Percentiles rank a stretch among this genome's conserved stretches.
phyloP scores from a whole-genome alignment of 2,329 filamentous ascomycete species.

The Penicillium decumbens region DNA sequence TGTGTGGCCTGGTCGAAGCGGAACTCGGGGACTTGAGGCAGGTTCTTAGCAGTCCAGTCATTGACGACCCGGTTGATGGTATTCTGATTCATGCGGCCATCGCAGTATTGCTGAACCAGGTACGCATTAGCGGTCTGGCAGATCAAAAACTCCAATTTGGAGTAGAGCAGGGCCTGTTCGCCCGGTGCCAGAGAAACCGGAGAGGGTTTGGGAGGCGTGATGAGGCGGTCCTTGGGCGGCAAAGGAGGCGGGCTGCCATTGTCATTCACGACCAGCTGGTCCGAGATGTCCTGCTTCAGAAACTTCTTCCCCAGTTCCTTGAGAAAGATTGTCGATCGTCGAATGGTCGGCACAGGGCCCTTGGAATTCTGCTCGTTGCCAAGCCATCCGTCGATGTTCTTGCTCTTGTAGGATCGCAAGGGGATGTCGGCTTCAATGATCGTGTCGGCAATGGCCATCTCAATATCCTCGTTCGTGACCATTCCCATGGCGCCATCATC shows the following conservation, averaged over 20 bases:
- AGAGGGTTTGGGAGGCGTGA: slow-evolving; percentile 14
- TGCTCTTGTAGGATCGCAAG: not conserved
- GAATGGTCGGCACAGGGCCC: not conserved
- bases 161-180: slow-evolving; percentile 43
- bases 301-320: not conserved
- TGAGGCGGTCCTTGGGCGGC: not conserved
- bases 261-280: not conserved
- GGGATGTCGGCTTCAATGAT: not conserved
- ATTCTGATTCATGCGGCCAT: slow-evolving; percentile 37
- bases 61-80: slow-evolving; percentile 38
- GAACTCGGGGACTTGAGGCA: slow-evolving; percentile 49
- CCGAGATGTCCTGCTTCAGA: not conserved
- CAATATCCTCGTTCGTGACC: not conserved
- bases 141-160: slow-evolving; percentile 46
- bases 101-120: slow-evolving; percentile 40
- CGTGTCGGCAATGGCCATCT: not conserved
- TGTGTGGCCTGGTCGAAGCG: slow-evolving; percentile 52
- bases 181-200: slow-evolving; percentile 35
- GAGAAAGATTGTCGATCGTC: not conserved
- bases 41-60: slow-evolving; percentile 45
- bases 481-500: not conserved
- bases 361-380: not conserved
- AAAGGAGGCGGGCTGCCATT: not conserved
- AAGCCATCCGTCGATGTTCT: not conserved
- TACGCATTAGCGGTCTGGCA: slow-evolving; percentile 44